Conservation (phyloP, 495 filamentous ascomycete species). For the Parathielavia hyrcaniae region DNA sequence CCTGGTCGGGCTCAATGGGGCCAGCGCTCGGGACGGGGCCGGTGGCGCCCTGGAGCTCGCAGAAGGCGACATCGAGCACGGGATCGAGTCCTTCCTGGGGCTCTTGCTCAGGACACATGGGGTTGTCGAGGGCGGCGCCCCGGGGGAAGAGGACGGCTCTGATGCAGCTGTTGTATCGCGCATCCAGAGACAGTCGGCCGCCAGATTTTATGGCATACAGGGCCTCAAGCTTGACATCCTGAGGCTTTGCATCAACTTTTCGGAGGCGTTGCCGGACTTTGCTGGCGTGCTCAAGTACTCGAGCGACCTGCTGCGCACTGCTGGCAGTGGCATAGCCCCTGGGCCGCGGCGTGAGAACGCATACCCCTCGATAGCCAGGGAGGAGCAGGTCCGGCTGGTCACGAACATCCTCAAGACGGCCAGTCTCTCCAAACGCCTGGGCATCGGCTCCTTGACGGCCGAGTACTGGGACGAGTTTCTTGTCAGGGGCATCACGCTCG, state of each 20-base stretch:
- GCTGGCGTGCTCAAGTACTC: conserved; percentile 80
- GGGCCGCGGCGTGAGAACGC: conserved; percentile 55
- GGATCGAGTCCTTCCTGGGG: conserved; percentile 52
- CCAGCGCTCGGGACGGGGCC: conserved; percentile 40
- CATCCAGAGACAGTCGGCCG: conserved; percentile 46
- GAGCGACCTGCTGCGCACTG: conserved; percentile 71
- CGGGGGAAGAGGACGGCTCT: conserved; percentile 32
- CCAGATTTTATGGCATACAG: conserved; percentile 57
- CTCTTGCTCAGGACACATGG: conserved; percentile 47
- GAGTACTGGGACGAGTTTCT: conserved; percentile 98
- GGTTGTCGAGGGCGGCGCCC: conserved; percentile 33
- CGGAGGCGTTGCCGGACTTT: conserved; percentile 90
- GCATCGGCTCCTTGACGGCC: conserved; percentile 59
- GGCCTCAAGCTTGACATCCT: conserved; percentile 79
- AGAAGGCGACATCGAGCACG: conserved; percentile 68
- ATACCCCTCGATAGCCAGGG: conserved; percentile 60
- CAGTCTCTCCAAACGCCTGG: conserved; percentile 64
- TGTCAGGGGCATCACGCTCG: conserved; percentile 69
- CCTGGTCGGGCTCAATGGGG: conserved; percentile 54
- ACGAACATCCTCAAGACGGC: conserved; percentile 82
- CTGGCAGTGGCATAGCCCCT: conserved; percentile 70
- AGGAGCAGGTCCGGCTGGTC: conserved; percentile 76
- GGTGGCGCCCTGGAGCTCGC: conserved; percentile 61
- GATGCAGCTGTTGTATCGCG: conserved; percentile 47
- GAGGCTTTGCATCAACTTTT: conserved; percentile 77